Base-by-base conservation (phyloP, 2,329 filamentous ascomycete species). In the Neospermospora avenae region DNA sequence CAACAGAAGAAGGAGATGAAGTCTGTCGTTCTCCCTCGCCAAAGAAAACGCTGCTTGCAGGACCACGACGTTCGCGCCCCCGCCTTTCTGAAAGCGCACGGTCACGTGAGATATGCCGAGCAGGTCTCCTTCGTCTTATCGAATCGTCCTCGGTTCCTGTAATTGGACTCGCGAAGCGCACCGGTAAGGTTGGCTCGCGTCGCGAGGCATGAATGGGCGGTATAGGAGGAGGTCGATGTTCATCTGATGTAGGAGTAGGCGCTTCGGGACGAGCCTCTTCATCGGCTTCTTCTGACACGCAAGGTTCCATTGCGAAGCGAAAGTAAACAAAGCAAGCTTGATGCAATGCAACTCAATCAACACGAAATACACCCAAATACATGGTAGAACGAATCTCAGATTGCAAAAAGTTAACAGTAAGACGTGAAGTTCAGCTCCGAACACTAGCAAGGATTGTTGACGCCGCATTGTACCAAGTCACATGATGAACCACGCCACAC, bases 81-180 rank as follows among this genome's bases (percentile, higher is more conserved):
- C 25, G 22, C 49, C 22, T 25, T 11, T 52, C 49, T 16, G 31
- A 13, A n/a, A 34, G 31, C 8, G 51, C 14, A 18, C 22, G 20
- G 28, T 54, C 51, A 42, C 51, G 51, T 54, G 51, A 42, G n/a
- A 3, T 24, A 20, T 14, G 22, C 4, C 24, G 35, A 20, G 28
- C n/a, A 13, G 34, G 51, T 3, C 35, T 37, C 24, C 53, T 28
- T 46, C 41, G 53, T 34, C 13, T 42, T 7, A 4, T 22, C 16
- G 39, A 42, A 7, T 25, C 41, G 10, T 55, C 28, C 8, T 5
- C 28, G 6, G 41, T 3, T n/a, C 14, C 41, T 14, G 53, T n/a
- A n/a, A 55, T n/a, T 31, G 53, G 53, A 18, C 53, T 55, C 8
- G 53, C 53, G 20, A 55, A 55, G n/a, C 53, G 53, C n/a, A 55